phyloP scores from a whole-genome alignment of 2,329 filamentous ascomycete genomes.

The Grosmannia clavigera region DNA sequence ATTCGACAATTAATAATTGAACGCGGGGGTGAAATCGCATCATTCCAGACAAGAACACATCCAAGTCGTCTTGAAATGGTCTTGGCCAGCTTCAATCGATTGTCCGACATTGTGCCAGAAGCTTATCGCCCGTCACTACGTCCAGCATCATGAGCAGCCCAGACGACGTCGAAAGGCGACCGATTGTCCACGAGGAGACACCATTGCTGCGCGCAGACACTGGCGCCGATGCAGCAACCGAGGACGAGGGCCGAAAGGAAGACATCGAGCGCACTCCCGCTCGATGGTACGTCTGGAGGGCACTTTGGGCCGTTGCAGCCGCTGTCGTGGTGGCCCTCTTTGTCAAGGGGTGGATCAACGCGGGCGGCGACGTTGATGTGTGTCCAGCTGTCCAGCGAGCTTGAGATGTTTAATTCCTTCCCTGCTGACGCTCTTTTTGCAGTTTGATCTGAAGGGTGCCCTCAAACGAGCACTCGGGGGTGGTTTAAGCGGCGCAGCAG shows the following conservation, averaged over 20 bases:
- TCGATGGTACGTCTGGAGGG: slow-evolving; percentile 19
- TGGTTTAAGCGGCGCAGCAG: slow-evolving; percentile 33
- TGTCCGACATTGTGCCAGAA: neutral
- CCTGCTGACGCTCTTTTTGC: neutral
- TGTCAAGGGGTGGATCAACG: slow-evolving; percentile 33
- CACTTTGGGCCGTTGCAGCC: slow-evolving; percentile 19
- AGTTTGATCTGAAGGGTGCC: slow-evolving; percentile 33
- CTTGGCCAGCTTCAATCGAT: neutral
- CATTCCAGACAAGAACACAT: neutral
- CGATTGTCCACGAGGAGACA: slow-evolving; percentile 7
- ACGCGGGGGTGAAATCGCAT: neutral
- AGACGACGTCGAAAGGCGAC: neutral
- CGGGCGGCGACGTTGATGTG: slow-evolving; percentile 26
- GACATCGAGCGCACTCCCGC: neutral
- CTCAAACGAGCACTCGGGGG: slow-evolving; percentile 32
- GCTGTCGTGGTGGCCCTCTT: slow-evolving; percentile 24
- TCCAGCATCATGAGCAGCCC: slow-evolving; percentile 23
- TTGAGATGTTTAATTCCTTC: no score
- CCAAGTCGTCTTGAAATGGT: neutral
- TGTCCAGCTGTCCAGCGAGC: slow-evolving; percentile 4
- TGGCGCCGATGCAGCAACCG: neutral
- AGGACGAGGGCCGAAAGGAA: neutral
- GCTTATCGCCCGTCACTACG: neutral
- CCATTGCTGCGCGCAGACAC: slow-evolving; percentile 3
- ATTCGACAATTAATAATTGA: no score